A percentile compares a stretch with the other conserved stretches of the same genome.
phyloP scores from a whole-genome alignment of 1,284 basidiomycete species.

The Athelia psychrophila region DNA sequence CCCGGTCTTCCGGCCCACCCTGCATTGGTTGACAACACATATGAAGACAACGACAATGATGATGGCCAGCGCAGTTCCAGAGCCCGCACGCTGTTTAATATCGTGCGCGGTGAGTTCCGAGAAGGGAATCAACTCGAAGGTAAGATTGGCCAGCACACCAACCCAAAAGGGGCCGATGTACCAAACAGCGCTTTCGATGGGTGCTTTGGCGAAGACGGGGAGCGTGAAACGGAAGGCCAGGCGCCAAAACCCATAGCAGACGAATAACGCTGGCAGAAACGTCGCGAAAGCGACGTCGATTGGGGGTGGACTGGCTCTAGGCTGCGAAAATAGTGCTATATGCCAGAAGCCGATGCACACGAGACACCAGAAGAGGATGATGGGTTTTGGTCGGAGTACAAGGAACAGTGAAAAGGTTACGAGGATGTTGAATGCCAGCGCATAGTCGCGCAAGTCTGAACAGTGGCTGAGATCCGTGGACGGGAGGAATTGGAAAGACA shows the following conservation, averaged over 20 bases:
- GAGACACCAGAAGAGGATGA: constrained; percentile 74
- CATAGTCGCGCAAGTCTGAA: constrained; percentile 64
- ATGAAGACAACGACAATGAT: constrained; percentile 62
- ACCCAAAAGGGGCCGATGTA: constrained; percentile 82
- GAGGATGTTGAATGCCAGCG: constrained; percentile 70
- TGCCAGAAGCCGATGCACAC: constrained; percentile 91
- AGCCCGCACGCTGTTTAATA: constrained; percentile 65
- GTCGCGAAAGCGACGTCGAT: constrained; percentile 70
- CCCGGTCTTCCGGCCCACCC: constrained; percentile 83
- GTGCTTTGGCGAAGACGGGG: constrained; percentile 64
- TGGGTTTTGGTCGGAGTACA: constrained; percentile 68
- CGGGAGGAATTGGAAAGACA: constrained; percentile 37
- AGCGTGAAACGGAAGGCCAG: constrained; percentile 73
- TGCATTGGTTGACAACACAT: constrained; percentile 70
- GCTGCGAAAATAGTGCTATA: constrained; percentile 77
- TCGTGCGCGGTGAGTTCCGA: constrained; percentile 72
- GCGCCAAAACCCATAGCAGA: constrained; percentile 80
- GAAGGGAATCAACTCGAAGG: constrained; percentile 70
- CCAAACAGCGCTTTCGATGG: constrained; percentile 72
- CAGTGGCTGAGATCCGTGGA: constrained; percentile 55
- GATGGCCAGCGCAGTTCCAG: constrained; percentile 69
- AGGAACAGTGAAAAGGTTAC: constrained; percentile 68
- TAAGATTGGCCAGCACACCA: constrained; percentile 67
- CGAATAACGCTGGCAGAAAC: constrained; percentile 80
- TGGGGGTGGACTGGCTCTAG: constrained; percentile 63